These are phyloP conservation scores for Mucor ambiguus DNA, from an alignment of 371 early-diverging fungal species.

Conservation along the genomic window DNA sequence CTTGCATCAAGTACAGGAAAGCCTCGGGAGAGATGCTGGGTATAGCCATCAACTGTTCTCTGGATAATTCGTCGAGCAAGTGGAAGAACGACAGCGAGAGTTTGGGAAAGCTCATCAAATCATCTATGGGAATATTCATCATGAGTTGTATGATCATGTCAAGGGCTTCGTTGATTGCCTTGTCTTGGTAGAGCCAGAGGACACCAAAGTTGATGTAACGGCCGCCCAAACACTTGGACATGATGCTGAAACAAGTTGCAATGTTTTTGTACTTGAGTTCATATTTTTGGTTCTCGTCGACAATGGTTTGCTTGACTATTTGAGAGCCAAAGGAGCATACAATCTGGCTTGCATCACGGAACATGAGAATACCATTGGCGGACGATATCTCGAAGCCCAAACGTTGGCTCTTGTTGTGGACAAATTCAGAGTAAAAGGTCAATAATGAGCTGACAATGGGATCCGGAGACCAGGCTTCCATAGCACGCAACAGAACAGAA, in stretches of 20 bases:
- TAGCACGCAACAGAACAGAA: conserved; percentile 61
- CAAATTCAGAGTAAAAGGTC: conserved; percentile 80
- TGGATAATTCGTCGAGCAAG: conserved; percentile 65
- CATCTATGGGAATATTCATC: conserved; percentile 69
- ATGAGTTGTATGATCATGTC: conserved; percentile 72
- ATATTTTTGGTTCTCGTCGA: conserved; percentile 35
- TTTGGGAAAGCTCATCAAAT: conserved; percentile 75
- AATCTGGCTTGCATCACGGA: conserved; percentile 81
- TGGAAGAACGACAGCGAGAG: conserved; percentile 60
- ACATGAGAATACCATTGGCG: conserved; percentile 87
- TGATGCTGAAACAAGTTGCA: conserved; percentile 72
- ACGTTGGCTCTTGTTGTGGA: conserved; percentile 79
- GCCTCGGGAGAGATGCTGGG: conserved; percentile 53
- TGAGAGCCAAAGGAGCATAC: conserved; percentile 48
- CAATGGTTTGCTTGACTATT: conserved; percentile 34
- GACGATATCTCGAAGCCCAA: conserved; percentile 85
- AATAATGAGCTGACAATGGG: conserved; percentile 71
- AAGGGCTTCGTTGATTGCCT: conserved; percentile 76
- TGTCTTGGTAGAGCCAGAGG: conserved; percentile 89
- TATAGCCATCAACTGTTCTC: conserved; percentile 66
- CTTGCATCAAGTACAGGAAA: conserved; percentile 63
- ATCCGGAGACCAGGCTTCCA: conserved; percentile 73
- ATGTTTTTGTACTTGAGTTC: conserved; percentile 78
- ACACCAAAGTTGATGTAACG: conserved; percentile 92
- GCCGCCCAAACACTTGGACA: conserved; percentile 74